A percentile compares a stretch with the other conserved stretches of the same genome.
phyloP scores from a whole-genome alignment of 2,329 filamentous ascomycete genomes.

The Penicillium brevicompactum region DNA sequence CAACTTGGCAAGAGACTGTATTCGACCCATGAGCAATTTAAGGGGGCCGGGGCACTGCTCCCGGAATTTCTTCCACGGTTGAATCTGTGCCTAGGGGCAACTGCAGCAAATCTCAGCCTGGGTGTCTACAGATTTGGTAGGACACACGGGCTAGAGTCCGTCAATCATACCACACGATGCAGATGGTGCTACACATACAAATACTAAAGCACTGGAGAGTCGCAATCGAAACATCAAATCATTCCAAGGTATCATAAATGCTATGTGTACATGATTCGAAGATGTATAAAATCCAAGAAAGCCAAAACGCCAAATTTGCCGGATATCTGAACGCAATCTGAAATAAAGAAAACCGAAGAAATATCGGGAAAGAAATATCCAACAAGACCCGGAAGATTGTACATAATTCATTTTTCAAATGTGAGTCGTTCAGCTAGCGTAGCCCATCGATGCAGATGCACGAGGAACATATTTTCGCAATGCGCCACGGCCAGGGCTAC shows the following conservation, averaged over 20 bases:
- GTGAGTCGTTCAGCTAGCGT: conserved; percentile 27
- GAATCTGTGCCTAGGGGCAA: no score
- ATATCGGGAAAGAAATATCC: conserved; percentile 1
- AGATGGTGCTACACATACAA: no score
- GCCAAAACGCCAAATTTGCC: conserved; percentile 5
- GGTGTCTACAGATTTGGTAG: no score
- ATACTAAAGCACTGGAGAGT: no score
- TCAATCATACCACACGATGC: no score
- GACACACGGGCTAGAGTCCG: no score
- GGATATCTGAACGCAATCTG: conserved; percentile 12
- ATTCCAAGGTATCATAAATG: conserved; percentile 6
- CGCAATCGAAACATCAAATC: background rate
- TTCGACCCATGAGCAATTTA: no score
- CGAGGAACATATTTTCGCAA: conserved; percentile 36
- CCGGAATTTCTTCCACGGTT: no score
- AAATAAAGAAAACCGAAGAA: conserved; percentile 1
- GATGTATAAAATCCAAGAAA: background rate
- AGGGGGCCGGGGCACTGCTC: no score
- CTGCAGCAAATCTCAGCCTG: no score
- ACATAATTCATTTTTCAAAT: conserved; percentile 21
- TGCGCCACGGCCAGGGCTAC: conserved; percentile 30
- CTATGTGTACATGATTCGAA: conserved; percentile 1
- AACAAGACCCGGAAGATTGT: conserved; percentile 11
- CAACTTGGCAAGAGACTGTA: no score
- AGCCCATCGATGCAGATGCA: conserved; percentile 29